A percentile compares a stretch with the other conserved stretches of the same genome.
phyloP scores from a whole-genome alignment of 768 basidiomycete genomes.

The Solioccasus polychromus region DNA sequence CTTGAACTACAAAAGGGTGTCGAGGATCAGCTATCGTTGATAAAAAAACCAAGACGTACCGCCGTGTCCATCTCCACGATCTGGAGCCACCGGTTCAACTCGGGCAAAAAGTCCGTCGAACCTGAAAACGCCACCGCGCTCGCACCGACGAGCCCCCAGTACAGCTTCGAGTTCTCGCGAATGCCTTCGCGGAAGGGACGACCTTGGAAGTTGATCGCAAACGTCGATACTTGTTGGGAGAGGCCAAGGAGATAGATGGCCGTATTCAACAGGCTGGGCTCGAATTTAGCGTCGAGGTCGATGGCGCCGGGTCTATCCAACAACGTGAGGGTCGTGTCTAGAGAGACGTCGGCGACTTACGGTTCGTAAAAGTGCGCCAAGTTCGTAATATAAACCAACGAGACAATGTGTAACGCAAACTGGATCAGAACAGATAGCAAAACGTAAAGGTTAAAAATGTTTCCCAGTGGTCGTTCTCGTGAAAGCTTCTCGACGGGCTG shows the following conservation, averaged over 20 bases:
- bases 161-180: conserved; percentile 90
- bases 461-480: conserved; percentile 86
- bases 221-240: conserved; percentile 97
- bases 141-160: conserved; percentile 88
- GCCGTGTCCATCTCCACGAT: conserved; percentile 82
- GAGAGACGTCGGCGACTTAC: conserved; percentile 55
- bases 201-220: conserved; percentile 98
- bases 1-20: conserved; percentile 63
- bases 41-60: conserved; percentile 48
- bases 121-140: conserved; percentile 90
- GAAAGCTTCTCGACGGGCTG: conserved; percentile 97
- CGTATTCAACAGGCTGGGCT: conserved; percentile 91
- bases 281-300: conserved; percentile 95
- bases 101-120: conserved; percentile 91
- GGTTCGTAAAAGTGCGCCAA: conserved; percentile 75
- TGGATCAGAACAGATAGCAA: conserved; percentile 88
- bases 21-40: too few relatives aligned
- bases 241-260: conserved; percentile 94
- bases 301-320: conserved; percentile 61
- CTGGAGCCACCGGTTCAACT: conserved; percentile 95
- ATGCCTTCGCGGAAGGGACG: conserved; percentile 99
- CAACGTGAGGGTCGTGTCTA: too few relatives aligned
- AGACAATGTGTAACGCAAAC: conserved; percentile 89
- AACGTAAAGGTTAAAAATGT: conserved; percentile 97
- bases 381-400: conserved; percentile 90